phyloP scores from a whole-genome alignment of 2,329 filamentous ascomycete species.

The Diatrype stigma region DNA sequence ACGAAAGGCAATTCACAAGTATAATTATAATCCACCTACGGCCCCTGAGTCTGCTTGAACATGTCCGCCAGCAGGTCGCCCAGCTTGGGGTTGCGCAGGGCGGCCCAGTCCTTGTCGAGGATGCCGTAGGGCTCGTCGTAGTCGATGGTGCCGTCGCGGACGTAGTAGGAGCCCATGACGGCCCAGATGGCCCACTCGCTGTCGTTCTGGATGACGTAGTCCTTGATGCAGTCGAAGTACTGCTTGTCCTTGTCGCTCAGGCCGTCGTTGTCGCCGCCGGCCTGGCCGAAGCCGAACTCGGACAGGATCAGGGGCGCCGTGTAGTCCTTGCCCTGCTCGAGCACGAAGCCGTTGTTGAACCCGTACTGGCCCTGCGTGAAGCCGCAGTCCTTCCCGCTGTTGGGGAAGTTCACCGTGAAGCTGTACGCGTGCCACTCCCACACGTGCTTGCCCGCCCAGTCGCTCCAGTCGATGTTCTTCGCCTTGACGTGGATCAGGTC shows the following conservation, averaged over 20 bases:
- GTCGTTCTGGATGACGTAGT: conserved; percentile 51
- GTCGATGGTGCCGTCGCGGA: conserved; percentile 45
- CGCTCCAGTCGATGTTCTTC: conserved; percentile 38
- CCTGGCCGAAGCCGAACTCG: conserved; percentile 54
- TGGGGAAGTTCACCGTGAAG: conserved; percentile 46
- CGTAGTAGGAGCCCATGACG: conserved; percentile 55
- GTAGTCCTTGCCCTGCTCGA: conserved; percentile 40
- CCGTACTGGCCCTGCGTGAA: conserved; percentile 41
- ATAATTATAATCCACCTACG: conserved; percentile 26
- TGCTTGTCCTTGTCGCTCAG: conserved; percentile 38
- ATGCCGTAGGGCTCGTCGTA: conserved; percentile 51
- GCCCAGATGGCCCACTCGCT: conserved; percentile 59
- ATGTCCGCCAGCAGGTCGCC: conserved; percentile 30
- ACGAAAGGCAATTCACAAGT: no score
- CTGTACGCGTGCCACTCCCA: conserved; percentile 59
- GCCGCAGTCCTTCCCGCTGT: conserved; percentile 38
- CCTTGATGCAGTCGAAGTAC: conserved; percentile 49
- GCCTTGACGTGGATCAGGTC: conserved; percentile 44
- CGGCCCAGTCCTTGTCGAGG: conserved; percentile 39
- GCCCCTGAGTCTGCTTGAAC: conserved; percentile 38
- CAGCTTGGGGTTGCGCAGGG: conserved; percentile 34
- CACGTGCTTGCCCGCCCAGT: conserved; percentile 49
- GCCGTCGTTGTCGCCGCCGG: conserved; percentile 36
- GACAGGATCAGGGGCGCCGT: conserved; percentile 54
- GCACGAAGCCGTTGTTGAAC: conserved; percentile 46